Conservation (phyloP, 2,329 filamentous ascomycete species). For the Cryoendolithus antarcticus region DNA sequence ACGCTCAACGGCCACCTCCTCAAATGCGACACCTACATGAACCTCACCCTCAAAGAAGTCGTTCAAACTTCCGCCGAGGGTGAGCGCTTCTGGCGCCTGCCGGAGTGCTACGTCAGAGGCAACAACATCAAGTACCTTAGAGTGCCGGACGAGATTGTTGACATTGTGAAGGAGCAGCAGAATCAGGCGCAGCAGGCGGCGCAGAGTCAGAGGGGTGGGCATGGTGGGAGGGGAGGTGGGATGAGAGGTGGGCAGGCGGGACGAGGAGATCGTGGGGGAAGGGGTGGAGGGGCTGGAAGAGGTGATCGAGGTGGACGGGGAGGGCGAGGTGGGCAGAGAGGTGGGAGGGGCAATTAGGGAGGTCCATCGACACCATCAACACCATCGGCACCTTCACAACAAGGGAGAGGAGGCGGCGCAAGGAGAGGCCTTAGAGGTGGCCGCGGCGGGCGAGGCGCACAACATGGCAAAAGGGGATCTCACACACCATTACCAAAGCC, state of each 20-base stretch:
- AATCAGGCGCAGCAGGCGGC: slow-evolving; percentile 40
- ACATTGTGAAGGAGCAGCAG: slow-evolving; percentile 85
- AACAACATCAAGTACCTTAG: slow-evolving; percentile 99
- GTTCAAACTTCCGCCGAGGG: slow-evolving; percentile 93
- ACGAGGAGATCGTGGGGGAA: slow-evolving; percentile 4
- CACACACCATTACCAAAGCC: too few relatives aligned
- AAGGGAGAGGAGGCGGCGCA: not conserved
- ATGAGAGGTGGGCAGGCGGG: too few relatives aligned
- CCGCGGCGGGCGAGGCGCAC: slow-evolving; percentile 15
- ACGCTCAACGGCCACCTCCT: slow-evolving; percentile 93
- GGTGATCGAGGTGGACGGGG: slow-evolving; percentile 17
- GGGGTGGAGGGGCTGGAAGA: slow-evolving; percentile 15
- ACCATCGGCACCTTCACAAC: too few relatives aligned
- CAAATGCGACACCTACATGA: slow-evolving; percentile 99
- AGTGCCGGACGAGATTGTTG: slow-evolving; percentile 93
- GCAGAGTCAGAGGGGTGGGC: slow-evolving; percentile 41
- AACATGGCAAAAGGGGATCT: too few relatives aligned
- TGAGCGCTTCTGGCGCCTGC: slow-evolving; percentile 82
- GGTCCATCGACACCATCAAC: not conserved
- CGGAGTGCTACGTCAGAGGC: slow-evolving; percentile 91
- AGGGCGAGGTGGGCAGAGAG: slow-evolving; percentile 9
- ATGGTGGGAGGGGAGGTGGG: slow-evolving; percentile 8
- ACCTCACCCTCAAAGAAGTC: slow-evolving; percentile 91
- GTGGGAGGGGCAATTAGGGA: slow-evolving; percentile 10
- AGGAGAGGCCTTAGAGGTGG: slow-evolving; percentile 6